Percentiles rank a stretch among this genome's conserved stretches.
Evolutionary conservation across 202 grass and related monocot genomes (phyloP).

Genomic region (Alloteropsis angusta): DNA sequence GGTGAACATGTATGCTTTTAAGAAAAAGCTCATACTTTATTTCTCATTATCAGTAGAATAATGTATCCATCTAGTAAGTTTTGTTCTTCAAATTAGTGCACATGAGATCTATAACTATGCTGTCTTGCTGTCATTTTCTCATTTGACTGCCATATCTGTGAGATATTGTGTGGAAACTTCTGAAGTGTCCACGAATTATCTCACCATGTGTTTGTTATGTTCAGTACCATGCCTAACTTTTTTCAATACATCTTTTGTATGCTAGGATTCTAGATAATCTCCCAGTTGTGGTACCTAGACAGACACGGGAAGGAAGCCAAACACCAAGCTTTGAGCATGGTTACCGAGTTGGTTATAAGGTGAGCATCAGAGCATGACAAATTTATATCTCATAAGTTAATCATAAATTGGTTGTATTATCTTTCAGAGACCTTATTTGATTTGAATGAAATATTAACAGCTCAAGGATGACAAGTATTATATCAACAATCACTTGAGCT

Average conservation of each 20-base stretch:
- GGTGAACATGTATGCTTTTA: slow-evolving; percentile 83
- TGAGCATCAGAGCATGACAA: slow-evolving; percentile 30
- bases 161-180: not conserved
- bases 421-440: not conserved
- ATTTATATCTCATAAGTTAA: not conserved
- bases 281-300: slow-evolving; percentile 82
- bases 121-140: too few relatives aligned
- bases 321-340: slow-evolving; percentile 81
- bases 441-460: slow-evolving; percentile 36
- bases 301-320: slow-evolving; percentile 80
- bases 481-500: slow-evolving; percentile 96
- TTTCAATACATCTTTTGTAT: not conserved
- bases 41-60: not conserved
- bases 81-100: too few relatives aligned
- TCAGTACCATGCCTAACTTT: slow-evolving; percentile 3
- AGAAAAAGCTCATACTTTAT: not conserved
- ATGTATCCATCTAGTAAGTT: not conserved
- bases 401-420: not conserved
- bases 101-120: too few relatives aligned
- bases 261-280: slow-evolving; percentile 97
- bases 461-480: slow-evolving; percentile 86
- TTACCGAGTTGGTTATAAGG: slow-evolving; percentile 94
- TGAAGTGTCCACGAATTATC: not conserved
- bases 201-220: not conserved
- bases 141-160: not conserved